These are phyloP conservation scores for Ophiocordyceps sinensis DNA, from an alignment of 2,329 filamentous ascomycete species.

Conservation along the genomic window DNA sequence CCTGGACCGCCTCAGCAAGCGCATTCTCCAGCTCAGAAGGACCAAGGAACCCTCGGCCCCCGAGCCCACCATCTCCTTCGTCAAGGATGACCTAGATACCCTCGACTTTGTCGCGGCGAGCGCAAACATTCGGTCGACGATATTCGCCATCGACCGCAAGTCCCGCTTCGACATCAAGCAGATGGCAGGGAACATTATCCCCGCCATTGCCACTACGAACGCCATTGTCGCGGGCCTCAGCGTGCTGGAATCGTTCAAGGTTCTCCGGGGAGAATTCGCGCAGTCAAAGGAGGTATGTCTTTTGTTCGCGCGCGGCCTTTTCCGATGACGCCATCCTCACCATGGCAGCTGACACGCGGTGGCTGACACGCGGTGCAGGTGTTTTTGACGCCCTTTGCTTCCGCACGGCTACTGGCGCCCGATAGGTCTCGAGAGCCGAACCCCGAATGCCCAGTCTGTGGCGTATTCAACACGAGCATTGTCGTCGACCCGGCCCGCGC, in stretches of 20 bases:
- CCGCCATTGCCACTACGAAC: conserved; percentile 94
- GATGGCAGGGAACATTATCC: conserved; percentile 99
- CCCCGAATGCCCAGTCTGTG: conserved; percentile 70
- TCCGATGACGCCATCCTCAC: not conserved
- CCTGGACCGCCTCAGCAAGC: conserved; percentile 58
- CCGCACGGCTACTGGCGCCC: conserved; percentile 42
- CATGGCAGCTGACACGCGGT: not conserved
- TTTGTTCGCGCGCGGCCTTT: too few species aligned
- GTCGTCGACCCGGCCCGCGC: conserved; percentile 55
- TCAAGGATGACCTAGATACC: conserved; percentile 93
- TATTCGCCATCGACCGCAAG: conserved; percentile 81
- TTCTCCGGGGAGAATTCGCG: conserved; percentile 57
- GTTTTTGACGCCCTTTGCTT: conserved; percentile 59
- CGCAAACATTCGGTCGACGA: conserved; percentile 72
- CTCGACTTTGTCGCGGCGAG: conserved; percentile 86
- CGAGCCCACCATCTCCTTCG: conserved; percentile 64
- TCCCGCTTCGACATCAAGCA: conserved; percentile 97
- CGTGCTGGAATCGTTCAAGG: conserved; percentile 84
- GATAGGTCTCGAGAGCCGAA: conserved; percentile 52
- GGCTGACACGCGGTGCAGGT: conserved; percentile 29
- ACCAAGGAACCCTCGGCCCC: conserved; percentile 30
- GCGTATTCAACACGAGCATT: conserved; percentile 53
- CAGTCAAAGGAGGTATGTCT: conserved; percentile 56
- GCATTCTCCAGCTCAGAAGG: conserved; percentile 50
- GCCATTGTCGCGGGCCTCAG: conserved; percentile 90